phyloP scores from a whole-genome alignment of 1,284 basidiomycete species.

The Schizophyllum amplum region DNA sequence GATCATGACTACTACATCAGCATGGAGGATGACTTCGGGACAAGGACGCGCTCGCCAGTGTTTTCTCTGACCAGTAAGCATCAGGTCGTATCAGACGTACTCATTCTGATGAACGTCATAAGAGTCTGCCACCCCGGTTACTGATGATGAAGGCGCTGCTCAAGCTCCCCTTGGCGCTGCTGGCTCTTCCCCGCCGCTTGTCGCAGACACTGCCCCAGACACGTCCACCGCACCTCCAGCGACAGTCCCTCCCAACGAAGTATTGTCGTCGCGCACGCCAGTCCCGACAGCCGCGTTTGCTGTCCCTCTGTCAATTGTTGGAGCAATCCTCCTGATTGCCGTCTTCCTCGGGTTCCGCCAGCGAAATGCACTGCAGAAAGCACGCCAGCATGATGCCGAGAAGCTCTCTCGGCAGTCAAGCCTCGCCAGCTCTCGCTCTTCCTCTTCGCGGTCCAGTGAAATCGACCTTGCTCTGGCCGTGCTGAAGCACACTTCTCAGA shows the following conservation, averaged over 20 bases:
- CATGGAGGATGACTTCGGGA: slow-evolving; percentile 34
- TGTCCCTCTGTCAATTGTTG: slow-evolving; percentile 36
- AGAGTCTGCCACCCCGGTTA: background rate
- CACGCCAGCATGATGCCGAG: background rate
- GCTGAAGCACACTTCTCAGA: background rate
- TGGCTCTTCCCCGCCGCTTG: background rate
- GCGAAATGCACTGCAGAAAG: slow-evolving; percentile 14
- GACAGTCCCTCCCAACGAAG: background rate
- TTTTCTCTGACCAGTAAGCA: slow-evolving; percentile 35
- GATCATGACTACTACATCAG: slow-evolving; percentile 24
- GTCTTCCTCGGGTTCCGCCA: slow-evolving; percentile 12
- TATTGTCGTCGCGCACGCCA: slow-evolving; percentile 13
- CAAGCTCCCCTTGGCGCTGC: slow-evolving; percentile 8
- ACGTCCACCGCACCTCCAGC: slow-evolving; percentile 2
- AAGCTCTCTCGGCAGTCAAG: background rate
- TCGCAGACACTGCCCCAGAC: background rate
- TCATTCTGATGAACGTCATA: background rate
- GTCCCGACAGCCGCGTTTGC: slow-evolving; percentile 33
- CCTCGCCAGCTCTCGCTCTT: background rate
- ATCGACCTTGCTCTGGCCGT: background rate
- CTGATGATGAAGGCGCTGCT: slow-evolving; percentile 7
- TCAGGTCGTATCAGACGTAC: background rate
- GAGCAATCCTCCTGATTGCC: slow-evolving; percentile 31
- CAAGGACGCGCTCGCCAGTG: slow-evolving; percentile 26
- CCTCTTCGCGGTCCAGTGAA: background rate